Conservation (phyloP, 257 asterid genomes). For the Gentiana macrophylla region DNA sequence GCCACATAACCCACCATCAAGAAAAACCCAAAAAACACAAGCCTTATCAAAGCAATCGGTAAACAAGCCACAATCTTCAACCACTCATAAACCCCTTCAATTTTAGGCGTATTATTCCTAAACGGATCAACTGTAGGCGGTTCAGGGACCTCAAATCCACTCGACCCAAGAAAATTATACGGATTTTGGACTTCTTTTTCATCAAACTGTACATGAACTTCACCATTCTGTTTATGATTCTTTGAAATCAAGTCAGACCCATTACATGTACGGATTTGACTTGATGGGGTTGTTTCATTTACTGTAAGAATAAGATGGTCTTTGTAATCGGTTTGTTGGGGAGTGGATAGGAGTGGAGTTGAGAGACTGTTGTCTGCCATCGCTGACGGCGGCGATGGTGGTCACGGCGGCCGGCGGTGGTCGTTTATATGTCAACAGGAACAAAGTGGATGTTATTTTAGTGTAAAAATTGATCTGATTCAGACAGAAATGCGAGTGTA, state of each 20-base stretch:
- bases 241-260: not conserved
- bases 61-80: constrained; percentile 60
- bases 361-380: constrained; percentile 36
- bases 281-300: constrained; percentile 17
- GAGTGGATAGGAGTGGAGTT: constrained; percentile 40
- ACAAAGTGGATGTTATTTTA: not conserved
- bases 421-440: not conserved
- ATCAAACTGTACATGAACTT: constrained; percentile 5
- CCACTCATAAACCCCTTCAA: constrained; percentile 92
- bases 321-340: constrained; percentile 14
- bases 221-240: no score
- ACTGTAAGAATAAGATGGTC: constrained; percentile 46
- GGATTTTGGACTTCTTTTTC: constrained; percentile 24
- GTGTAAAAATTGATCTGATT: not conserved
- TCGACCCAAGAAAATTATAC: constrained; percentile 54
- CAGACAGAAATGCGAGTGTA: constrained; percentile 11
- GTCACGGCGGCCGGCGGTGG: not conserved
- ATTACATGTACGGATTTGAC: constrained; percentile 2
- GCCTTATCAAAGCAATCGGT: constrained; percentile 59
- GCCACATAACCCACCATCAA: constrained; percentile 57
- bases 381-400: constrained; percentile 9
- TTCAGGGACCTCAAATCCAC: constrained; percentile 48
- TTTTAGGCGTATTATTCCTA: constrained; percentile 42
- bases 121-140: constrained; percentile 76
- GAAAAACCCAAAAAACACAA: constrained; percentile 53